Base-by-base conservation (phyloP, 2,329 filamentous ascomycete genomes). In the Ophiostoma fasciatum region DNA sequence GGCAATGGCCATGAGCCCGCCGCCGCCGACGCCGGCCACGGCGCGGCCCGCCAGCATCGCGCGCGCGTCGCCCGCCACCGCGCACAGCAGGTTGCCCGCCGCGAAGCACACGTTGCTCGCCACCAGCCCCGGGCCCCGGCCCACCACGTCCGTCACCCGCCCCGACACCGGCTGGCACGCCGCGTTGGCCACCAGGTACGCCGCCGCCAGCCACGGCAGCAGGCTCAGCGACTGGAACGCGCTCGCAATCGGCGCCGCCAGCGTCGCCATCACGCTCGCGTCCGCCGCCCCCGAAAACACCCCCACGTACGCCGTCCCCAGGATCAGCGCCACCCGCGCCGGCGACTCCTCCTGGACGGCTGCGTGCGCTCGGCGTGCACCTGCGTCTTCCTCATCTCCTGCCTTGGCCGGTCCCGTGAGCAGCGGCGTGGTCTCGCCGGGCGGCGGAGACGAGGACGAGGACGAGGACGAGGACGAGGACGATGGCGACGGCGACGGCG, bases 151-250 rank as follows among this genome's bases (percentile, higher is more conserved):
- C 0, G 85, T 94, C 41, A 94, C 56, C 5, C 84, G 74, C 6
- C 87, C 87, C 8, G 80, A 84, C 15, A 94, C 67, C 11, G 85
- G 85, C 54, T 93, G 85, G 48, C 75, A 82, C 0, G 83, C 83
- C 2, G 85, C 81, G 54, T 88, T 93, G 46, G 84, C 79, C 49
- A 94, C 85, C 20, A 93, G 68, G 52, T 93, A 94, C 15, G 82
- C 78, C 0, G 82, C 81, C 0, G 83, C 85, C 7, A 94, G 74
- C 85, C 85, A 94, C 1, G 83, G 87, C 30, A 93, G 66, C 4
- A 90, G 64, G 15, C 77, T 79, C 20, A 93, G 71, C 1, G 82
- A 92, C 40, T 77, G 66, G 57, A 94, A 93, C 29, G 79, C 78
- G 51, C 75, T 81, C 18, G 82, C 82, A 44, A 94, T 93, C 7